These are phyloP conservation scores for Saturnispora galanensis DNA, from an alignment of 805 yeast species.

Conservation along the genomic window DNA sequence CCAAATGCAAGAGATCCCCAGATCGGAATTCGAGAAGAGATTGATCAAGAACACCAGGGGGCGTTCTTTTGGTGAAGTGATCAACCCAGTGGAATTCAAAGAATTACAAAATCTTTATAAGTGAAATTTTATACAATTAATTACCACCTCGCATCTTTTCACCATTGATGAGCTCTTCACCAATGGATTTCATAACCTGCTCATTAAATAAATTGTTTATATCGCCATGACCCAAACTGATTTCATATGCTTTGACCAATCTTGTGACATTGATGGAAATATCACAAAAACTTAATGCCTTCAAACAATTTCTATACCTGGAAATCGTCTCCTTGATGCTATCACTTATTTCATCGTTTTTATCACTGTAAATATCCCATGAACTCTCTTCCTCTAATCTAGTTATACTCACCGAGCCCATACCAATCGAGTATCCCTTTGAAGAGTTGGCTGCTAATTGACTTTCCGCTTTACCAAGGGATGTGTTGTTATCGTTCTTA, in stretches of 20 bases:
- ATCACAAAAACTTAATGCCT: slow-evolving; percentile 74
- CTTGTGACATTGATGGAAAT: slow-evolving; percentile 81
- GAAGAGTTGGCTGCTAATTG: slow-evolving; percentile 25
- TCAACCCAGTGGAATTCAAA: slow-evolving; percentile 35
- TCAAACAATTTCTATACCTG: slow-evolving; percentile 75
- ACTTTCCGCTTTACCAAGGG: slow-evolving; percentile 27
- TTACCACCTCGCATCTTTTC: slow-evolving; percentile 65
- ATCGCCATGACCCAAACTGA: slow-evolving; percentile 66
- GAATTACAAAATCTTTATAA: slow-evolving; percentile 35
- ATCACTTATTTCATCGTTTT: slow-evolving; percentile 62
- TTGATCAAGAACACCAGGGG: slow-evolving; percentile 37
- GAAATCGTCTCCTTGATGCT: slow-evolving; percentile 64
- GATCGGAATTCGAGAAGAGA: slow-evolving; percentile 45
- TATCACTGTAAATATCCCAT: slow-evolving; percentile 90
- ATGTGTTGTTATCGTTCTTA: slow-evolving; percentile 1
- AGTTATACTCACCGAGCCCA: slow-evolving; percentile 62
- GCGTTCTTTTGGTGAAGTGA: slow-evolving; percentile 34
- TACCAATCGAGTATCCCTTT: slow-evolving; percentile 41
- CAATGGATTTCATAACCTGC: slow-evolving; percentile 63
- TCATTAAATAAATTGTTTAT: slow-evolving; percentile 65
- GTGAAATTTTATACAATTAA: not conserved
- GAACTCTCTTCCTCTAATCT: slow-evolving; percentile 80
- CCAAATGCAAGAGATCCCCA: slow-evolving; percentile 38
- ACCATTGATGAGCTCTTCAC: slow-evolving; percentile 57
- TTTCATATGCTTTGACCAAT: slow-evolving; percentile 75